phyloP scores from a whole-genome alignment of 305 asterid genomes.

The Fraxinus latifolia region DNA sequence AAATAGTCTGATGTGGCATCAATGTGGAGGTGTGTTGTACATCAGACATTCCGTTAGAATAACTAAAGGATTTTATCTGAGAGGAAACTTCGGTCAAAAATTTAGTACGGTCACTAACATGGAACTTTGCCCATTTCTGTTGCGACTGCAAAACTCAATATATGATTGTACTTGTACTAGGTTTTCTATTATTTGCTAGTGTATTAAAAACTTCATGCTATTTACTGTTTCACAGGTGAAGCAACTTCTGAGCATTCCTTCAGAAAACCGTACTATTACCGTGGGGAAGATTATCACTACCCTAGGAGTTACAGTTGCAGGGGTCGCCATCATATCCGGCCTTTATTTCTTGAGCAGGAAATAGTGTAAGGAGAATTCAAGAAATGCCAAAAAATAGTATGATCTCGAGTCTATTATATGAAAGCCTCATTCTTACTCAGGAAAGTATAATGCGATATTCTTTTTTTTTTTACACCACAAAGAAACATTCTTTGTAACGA shows the following conservation, averaged over 20 bases:
- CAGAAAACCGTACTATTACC: constrained; percentile 33
- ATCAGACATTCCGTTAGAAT: neutral
- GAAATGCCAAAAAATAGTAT: neutral
- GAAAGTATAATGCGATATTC: neutral
- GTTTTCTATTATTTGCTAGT: neutral
- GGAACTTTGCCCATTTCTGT: neutral
- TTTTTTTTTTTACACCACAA: neutral
- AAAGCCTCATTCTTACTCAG: neutral
- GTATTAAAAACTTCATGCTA: neutral
- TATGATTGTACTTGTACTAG: neutral
- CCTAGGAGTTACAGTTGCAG: constrained; percentile 70
- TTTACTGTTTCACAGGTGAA: constrained; percentile 42
- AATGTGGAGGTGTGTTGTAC: neutral
- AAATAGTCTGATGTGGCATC: neutral
- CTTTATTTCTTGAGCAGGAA: constrained; percentile 68
- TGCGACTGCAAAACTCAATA: neutral
- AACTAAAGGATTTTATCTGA: neutral
- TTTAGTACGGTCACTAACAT: neutral
- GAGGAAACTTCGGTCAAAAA: neutral
- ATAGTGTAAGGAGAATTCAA: constrained; percentile 22
- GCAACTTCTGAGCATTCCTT: constrained; percentile 51
- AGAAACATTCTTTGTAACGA: neutral
- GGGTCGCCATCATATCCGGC: constrained; percentile 63
- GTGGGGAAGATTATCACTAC: constrained; percentile 44
- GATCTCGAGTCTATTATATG: neutral